A percentile compares a stretch with the other conserved stretches of the same genome.
Evolutionary conservation across 2,329 filamentous ascomycete genomes (phyloP).

Genomic region (Diaporthe sp.): DNA sequence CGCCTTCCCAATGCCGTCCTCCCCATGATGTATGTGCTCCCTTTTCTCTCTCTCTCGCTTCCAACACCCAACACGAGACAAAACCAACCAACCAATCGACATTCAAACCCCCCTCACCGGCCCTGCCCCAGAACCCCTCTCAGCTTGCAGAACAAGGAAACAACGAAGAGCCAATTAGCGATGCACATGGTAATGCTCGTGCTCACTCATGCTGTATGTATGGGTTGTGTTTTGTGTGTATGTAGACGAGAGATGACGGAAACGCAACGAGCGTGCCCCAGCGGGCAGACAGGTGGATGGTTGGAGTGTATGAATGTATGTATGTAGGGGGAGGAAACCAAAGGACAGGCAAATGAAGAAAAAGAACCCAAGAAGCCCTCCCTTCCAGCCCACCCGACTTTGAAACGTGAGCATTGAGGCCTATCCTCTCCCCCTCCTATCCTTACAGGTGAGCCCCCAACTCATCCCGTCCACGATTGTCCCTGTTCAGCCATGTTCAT

Average conservation of each 20-base stretch:
- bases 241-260: neutral
- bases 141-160: neutral
- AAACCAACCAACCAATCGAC: neutral
- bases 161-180: neutral
- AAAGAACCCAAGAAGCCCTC: neutral
- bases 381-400: neutral
- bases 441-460: neutral
- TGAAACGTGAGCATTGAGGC: neutral
- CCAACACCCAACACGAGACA: too few relatives aligned
- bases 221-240: neutral
- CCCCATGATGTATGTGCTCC: neutral
- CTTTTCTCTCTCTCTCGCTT: neutral
- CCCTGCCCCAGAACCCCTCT: neutral
- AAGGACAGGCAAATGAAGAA: neutral
- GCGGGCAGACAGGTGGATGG: neutral
- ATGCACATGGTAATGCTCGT: conserved; percentile 5
- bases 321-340: neutral
- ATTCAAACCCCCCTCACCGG: too few relatives aligned
- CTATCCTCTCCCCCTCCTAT: neutral
- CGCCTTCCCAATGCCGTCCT: neutral
- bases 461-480: neutral
- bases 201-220: conserved; percentile 11
- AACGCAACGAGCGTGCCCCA: neutral
- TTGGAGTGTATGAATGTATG: neutral
- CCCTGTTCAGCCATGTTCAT: neutral